phyloP scores from a whole-genome alignment of 2,329 filamentous ascomycete species.

The Coniochaeta sp. region DNA sequence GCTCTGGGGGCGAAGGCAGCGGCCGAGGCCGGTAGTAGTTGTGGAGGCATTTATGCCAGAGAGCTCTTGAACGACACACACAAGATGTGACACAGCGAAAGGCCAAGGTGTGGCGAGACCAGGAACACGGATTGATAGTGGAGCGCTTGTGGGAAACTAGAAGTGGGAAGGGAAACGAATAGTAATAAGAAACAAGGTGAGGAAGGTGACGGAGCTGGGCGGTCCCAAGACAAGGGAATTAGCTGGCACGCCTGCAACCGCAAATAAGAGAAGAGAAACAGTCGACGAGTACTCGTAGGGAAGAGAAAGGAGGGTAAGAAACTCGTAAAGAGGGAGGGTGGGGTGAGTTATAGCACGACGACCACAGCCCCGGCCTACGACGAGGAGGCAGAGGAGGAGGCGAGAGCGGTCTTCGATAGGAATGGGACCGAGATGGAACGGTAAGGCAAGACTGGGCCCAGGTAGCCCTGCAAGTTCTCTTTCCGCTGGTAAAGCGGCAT shows the following conservation, averaged over 20 bases:
- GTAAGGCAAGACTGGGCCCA: background rate
- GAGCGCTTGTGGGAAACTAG: slow-evolving; percentile 26
- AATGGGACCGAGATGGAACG: slow-evolving; percentile 1
- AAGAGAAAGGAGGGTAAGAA: slow-evolving; percentile 39
- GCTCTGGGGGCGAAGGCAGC: slow-evolving; percentile 89
- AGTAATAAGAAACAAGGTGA: slow-evolving; percentile 34
- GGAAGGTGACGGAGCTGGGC: slow-evolving; percentile 41
- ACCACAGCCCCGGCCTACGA: slow-evolving; percentile 3
- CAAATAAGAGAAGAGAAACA: slow-evolving; percentile 48
- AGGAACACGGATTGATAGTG: slow-evolving; percentile 22
- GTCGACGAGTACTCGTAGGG: slow-evolving; percentile 51
- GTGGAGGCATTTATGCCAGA: slow-evolving; percentile 66
- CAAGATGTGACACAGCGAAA: slow-evolving; percentile 22
- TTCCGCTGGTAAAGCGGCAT: background rate
- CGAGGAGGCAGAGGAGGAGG: background rate
- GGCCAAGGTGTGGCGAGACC: slow-evolving; percentile 8
- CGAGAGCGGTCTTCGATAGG: background rate
- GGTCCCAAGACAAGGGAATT: slow-evolving; percentile 49
- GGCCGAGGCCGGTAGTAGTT: slow-evolving; percentile 89
- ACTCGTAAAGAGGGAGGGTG: slow-evolving; percentile 39
- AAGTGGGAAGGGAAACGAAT: slow-evolving; percentile 24
- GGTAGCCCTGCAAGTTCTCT: background rate
- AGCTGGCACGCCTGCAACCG: slow-evolving; percentile 55
- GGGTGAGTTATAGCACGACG: slow-evolving; percentile 34
- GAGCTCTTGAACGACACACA: slow-evolving; percentile 14